These are phyloP conservation scores for Kandelia obovata DNA, from an alignment of 345 rosid species.

Conservation along the genomic window DNA sequence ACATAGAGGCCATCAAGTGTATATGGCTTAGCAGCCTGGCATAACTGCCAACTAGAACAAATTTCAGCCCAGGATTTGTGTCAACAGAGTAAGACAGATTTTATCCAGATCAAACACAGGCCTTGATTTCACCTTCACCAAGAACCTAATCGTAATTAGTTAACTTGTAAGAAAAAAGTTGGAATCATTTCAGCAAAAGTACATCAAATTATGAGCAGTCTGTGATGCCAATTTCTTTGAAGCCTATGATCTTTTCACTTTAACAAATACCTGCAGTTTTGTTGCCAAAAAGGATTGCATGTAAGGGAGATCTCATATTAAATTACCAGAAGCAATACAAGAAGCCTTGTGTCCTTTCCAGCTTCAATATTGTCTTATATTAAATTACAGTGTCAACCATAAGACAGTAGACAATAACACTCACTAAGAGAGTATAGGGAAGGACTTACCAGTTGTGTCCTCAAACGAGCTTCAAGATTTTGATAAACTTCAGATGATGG, in stretches of 20 bases:
- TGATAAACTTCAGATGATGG: conserved; percentile 81
- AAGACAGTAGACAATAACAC: neutral
- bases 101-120: neutral
- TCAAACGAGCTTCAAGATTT: conserved; percentile 76
- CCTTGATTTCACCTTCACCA: neutral
- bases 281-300: no score
- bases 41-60: neutral
- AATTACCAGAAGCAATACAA: neutral
- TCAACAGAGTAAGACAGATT: neutral
- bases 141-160: neutral
- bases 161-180: no score
- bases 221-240: no score
- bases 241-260: no score
- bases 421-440: conserved; percentile 1
- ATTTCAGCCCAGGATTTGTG: neutral
- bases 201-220: no score
- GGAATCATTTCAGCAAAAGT: no score
- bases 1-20: neutral
- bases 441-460: conserved; percentile 74
- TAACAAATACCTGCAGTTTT: no score
- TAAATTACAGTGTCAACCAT: no score
- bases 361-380: no score
- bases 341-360: no score
- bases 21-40: neutral
- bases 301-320: neutral